Conservation (phyloP, 371 early-diverging fungal species). For the Rhizopus sp. region DNA sequence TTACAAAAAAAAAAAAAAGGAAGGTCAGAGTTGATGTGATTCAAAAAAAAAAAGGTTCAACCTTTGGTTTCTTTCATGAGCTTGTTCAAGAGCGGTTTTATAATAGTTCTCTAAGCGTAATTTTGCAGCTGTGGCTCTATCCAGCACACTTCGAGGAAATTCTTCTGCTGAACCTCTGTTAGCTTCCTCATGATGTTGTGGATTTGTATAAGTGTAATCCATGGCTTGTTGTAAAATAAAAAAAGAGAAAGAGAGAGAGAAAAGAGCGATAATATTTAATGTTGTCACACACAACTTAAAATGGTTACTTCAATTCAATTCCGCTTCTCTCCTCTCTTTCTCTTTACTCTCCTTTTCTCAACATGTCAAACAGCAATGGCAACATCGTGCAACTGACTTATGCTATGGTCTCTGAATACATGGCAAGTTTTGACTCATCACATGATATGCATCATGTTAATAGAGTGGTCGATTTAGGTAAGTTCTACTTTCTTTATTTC, state of each 20-base stretch:
- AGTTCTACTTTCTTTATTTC: too few relatives aligned
- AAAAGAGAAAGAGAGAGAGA: not conserved
- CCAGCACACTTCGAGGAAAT: slow-evolving; percentile 75
- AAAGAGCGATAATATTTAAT: not conserved
- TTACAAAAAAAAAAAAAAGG: not conserved
- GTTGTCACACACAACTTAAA: slow-evolving; percentile 2
- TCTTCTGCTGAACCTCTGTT: slow-evolving; percentile 65
- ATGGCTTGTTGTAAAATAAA: not conserved
- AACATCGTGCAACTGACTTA: slow-evolving; percentile 41
- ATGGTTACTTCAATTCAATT: not conserved
- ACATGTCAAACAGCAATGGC: slow-evolving; percentile 8
- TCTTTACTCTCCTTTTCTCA: not conserved
- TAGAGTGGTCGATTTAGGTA: slow-evolving; percentile 70
- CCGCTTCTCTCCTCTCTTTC: not conserved
- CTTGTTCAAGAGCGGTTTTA: slow-evolving; percentile 81
- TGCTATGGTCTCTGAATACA: slow-evolving; percentile 63
- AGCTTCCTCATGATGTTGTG: slow-evolving; percentile 15
- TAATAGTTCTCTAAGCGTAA: slow-evolving; percentile 89
- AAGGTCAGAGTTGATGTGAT: not conserved
- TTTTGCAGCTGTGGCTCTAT: slow-evolving; percentile 86
- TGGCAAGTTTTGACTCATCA: slow-evolving; percentile 70
- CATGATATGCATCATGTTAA: slow-evolving; percentile 82
- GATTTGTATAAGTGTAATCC: slow-evolving; percentile 16
- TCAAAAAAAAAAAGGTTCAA: slow-evolving; percentile 22
- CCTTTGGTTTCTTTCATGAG: slow-evolving; percentile 87